These are phyloP conservation scores for Penicillium sclerotigenum DNA, from an alignment of 2,329 filamentous ascomycete genomes.

Conservation along the genomic window DNA sequence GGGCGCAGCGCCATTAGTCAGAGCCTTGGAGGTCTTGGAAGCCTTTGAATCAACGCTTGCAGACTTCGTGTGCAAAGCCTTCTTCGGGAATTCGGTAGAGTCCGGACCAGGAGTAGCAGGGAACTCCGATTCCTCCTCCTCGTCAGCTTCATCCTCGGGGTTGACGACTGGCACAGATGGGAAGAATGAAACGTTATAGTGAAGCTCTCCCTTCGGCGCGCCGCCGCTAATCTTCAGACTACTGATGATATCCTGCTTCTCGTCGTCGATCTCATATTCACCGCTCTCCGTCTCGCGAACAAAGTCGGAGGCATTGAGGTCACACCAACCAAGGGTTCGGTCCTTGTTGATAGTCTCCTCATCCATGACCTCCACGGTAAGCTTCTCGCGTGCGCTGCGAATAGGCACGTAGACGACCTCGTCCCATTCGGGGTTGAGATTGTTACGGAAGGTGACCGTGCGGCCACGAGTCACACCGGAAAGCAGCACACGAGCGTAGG, in stretches of 20 bases:
- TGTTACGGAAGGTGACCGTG: conserved; percentile 94
- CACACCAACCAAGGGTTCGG: conserved; percentile 76
- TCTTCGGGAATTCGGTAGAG: conserved; percentile 22
- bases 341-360: conserved; percentile 90
- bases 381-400: conserved; percentile 76
- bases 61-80: conserved; percentile 27
- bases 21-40: conserved; percentile 18
- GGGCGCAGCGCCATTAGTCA: conserved; percentile 16
- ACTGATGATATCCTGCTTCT: conserved; percentile 65
- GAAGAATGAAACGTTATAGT: conserved; percentile 84
- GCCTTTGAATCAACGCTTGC: conserved; percentile 32
- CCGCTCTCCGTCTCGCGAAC: conserved; percentile 73
- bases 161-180: conserved; percentile 84
- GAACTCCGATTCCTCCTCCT: conserved; percentile 44
- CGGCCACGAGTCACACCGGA: conserved; percentile 87
- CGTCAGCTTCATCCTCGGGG: conserved; percentile 65
- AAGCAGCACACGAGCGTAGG: conserved; percentile 82
- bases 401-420: conserved; percentile 93
- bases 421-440: conserved; percentile 92
- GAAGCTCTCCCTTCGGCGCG: conserved; percentile 72
- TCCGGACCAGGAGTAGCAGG: conserved; percentile 12
- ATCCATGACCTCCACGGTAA: conserved; percentile 94
- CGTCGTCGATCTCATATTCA: conserved; percentile 75
- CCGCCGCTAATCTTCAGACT: conserved; percentile 71
- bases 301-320: conserved; percentile 75